These are phyloP conservation scores for Chytriomyces hyalinus DNA, from an alignment of 192 early-diverging fungal genomes.

Conservation along the genomic window DNA sequence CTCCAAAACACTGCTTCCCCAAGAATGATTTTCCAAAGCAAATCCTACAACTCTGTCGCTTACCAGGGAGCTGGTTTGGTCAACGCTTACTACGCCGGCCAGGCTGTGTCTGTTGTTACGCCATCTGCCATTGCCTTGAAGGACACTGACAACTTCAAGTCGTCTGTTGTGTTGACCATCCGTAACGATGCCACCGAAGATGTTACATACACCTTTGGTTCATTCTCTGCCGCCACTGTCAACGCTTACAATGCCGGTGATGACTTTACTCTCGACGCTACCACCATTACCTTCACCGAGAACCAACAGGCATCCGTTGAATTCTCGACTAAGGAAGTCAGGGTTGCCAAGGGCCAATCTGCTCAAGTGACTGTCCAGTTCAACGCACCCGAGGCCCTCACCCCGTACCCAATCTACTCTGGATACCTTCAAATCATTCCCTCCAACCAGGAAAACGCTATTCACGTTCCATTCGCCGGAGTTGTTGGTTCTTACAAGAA, in stretches of 20 bases:
- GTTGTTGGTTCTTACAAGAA: too few relatives aligned
- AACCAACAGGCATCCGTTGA: too few relatives aligned
- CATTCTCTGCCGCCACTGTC: constrained; percentile 43
- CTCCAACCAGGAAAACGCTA: too few relatives aligned
- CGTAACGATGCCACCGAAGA: constrained; percentile 44
- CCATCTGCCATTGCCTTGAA: constrained; percentile 59
- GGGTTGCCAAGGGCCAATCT: constrained; percentile 37
- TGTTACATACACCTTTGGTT: constrained; percentile 43
- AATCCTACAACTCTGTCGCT: constrained; percentile 20
- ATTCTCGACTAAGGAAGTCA: constrained; percentile 20
- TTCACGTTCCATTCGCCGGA: too few relatives aligned
- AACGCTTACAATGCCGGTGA: constrained; percentile 42
- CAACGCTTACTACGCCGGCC: constrained; percentile 53
- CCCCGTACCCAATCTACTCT: too few relatives aligned
- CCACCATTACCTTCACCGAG: background rate
- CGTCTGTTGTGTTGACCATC: constrained; percentile 42
- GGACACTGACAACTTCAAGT: constrained; percentile 40
- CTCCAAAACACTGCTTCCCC: constrained; percentile 22
- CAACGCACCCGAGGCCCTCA: too few relatives aligned
- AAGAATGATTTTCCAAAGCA: constrained; percentile 20
- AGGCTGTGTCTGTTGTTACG: constrained; percentile 35
- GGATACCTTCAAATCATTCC: too few relatives aligned
- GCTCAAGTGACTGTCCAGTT: constrained; percentile 34
- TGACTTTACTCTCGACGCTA: background rate
- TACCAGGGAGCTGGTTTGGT: constrained; percentile 62